Percentiles rank a stretch among this genome's conserved stretches.
Evolutionary conservation across 371 early-diverging fungal species (phyloP).

Genomic region (Apophysomyces elegans): DNA sequence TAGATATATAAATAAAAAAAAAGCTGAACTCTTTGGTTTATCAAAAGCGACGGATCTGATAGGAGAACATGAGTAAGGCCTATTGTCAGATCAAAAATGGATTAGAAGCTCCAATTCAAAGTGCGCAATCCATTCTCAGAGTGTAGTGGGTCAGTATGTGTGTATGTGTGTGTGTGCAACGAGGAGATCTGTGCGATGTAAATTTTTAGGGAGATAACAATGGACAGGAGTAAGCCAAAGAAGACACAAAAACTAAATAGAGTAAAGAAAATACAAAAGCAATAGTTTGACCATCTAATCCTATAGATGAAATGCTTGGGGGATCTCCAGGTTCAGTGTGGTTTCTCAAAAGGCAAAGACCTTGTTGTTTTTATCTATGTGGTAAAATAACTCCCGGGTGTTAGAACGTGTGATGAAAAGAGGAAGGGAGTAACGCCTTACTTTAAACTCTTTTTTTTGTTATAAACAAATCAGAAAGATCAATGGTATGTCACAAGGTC

Average conservation of each 20-base stretch:
- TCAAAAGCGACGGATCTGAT: too few species aligned
- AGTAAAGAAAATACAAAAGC: too few species aligned
- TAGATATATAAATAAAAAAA: too few species aligned
- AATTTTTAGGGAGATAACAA: conserved; percentile 7
- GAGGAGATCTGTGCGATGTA: conserved; percentile 9
- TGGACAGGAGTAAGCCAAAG: conserved; percentile 1
- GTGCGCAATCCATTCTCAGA: neutral
- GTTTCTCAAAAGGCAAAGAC: conserved; percentile 3
- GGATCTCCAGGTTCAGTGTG: neutral
- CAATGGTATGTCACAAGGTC: neutral
- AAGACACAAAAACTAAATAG: neutral
- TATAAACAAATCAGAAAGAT: neutral
- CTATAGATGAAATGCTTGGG: too few species aligned
- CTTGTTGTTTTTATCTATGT: neutral
- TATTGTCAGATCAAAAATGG: too few species aligned
- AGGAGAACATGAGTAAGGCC: too few species aligned
- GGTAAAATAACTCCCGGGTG: neutral
- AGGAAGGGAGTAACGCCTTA: neutral
- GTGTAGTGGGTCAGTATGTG: neutral
- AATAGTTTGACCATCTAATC: neutral
- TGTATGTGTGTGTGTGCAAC: conserved; percentile 1
- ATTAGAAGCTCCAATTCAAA: neutral
- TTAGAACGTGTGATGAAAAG: conserved; percentile 4
- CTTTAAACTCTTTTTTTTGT: conserved; percentile 1
- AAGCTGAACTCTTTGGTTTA: too few species aligned